Conservation (phyloP, 345 rosid species). For the Mangifera indica region DNA sequence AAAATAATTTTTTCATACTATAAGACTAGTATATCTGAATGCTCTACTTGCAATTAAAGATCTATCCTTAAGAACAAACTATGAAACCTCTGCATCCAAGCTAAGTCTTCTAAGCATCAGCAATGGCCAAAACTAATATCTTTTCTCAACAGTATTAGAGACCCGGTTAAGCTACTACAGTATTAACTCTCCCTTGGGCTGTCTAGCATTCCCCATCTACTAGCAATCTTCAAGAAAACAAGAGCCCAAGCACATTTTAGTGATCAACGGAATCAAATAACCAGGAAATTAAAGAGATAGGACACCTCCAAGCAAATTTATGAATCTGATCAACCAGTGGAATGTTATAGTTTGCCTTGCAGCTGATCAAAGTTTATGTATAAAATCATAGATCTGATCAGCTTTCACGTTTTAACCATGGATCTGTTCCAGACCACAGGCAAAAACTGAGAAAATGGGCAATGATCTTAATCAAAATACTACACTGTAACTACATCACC, state of each 20-base stretch:
- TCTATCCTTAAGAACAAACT: not conserved
- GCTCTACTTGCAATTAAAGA: not conserved
- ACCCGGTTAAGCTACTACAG: not conserved
- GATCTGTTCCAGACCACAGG: not conserved
- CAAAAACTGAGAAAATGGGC: conserved; percentile 3
- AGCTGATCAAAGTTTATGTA: not conserved
- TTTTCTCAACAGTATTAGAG: not conserved
- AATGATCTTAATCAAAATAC: not conserved
- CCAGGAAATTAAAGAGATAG: not conserved
- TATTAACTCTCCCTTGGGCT: not conserved
- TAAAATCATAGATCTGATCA: not conserved
- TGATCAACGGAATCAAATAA: conserved; percentile 11
- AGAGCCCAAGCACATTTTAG: conserved; percentile 3
- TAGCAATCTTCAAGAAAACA: not conserved
- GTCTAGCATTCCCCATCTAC: not conserved
- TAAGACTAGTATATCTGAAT: not conserved
- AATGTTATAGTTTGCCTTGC: not conserved
- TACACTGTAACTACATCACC: not conserved
- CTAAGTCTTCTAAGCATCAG: not conserved
- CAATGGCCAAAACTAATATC: not conserved
- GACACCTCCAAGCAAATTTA: not conserved
- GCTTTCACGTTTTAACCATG: not conserved
- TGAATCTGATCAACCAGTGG: not conserved
- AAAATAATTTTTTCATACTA: not conserved
- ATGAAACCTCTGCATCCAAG: not conserved